These are phyloP conservation scores for Claviceps lovelessii DNA, from an alignment of 2,329 filamentous ascomycete genomes.

Conservation along the genomic window DNA sequence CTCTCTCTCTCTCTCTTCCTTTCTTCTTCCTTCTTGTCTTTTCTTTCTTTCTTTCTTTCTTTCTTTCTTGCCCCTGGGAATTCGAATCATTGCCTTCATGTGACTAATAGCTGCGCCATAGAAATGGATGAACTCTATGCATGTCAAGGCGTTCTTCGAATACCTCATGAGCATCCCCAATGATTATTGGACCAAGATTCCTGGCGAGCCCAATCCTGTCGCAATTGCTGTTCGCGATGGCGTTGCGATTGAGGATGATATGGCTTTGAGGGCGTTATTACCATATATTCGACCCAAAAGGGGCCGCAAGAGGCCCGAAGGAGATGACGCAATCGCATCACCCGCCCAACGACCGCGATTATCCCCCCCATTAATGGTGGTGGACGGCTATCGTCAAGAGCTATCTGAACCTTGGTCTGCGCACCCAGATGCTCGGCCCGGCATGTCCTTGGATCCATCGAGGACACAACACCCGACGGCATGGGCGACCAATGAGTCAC, in stretches of 20 bases:
- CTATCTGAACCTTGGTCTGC: constrained; percentile 31
- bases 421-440: constrained; percentile 25
- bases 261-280: constrained; percentile 70
- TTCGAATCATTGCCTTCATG: no score
- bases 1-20: neutral
- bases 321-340: constrained; percentile 36
- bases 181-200: constrained; percentile 66
- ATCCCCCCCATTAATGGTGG: constrained; percentile 31
- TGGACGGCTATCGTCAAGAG: constrained; percentile 23
- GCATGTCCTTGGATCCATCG: constrained; percentile 22
- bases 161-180: constrained; percentile 68
- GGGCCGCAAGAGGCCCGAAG: constrained; percentile 49
- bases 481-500: constrained; percentile 29
- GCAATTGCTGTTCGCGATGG: constrained; percentile 59
- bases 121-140: constrained; percentile 96
- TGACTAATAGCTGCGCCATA: constrained; percentile 16
- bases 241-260: constrained; percentile 73
- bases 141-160: constrained; percentile 88
- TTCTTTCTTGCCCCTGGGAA: no score
- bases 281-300: constrained; percentile 57
- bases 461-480: constrained; percentile 16
- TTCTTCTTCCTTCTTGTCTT: no score
- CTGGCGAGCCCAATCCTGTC: constrained; percentile 46
- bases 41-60: no score
- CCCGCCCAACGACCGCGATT: constrained; percentile 48